Evolutionary conservation across 768 basidiomycete species (phyloP), one percentile per base, ranked within the genome.

Genomic region (Tulasnella sp.): DNA sequence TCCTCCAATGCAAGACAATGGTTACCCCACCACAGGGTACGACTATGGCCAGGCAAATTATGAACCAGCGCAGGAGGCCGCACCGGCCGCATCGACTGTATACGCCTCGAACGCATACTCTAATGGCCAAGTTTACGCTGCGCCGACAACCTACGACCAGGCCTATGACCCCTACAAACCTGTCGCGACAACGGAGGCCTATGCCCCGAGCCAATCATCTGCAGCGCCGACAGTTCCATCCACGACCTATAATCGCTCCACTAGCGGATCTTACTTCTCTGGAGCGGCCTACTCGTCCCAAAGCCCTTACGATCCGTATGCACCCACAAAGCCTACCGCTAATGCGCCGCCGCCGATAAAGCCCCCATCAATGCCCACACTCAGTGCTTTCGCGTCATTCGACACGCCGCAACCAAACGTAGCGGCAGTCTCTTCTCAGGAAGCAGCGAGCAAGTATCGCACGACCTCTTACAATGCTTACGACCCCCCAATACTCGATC

Each of bases 401-500:
- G 34, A 60, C 19, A 30, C 49, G n/a, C 22, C 51, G 19, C 42
- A 52, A 22, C 44, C 59, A 19, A 29, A 34, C 9, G 21, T 43
- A n/a, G 59, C 30, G 27, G 21, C 58, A 3, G 51, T 17, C 17
- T 44, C 50, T 25, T 31, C 53, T 10, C 49, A 55, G 9, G 44
- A 57, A 8, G 49, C 58, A n/a, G 49, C 50, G 19, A 54, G 46
- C 45, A 51, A 62, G 31, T 70, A 65, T 49, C 63, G 69, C 25
- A 65, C 69, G 7, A 67, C 63, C 27, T 63, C 63, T 1, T 59
- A 61, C 30, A 67, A 70, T 63, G 70, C 70, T 3, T 70, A 70
- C 60, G 70, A 70, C 46, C 70, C 70, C n/a, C 70, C 70, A 11
- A 63, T 70, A 11, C 68, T 68, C 43, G 29, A 56, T 31, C 54